phyloP scores from a whole-genome alignment of 306 rosid species.

The Citrullus colocynthis region DNA sequence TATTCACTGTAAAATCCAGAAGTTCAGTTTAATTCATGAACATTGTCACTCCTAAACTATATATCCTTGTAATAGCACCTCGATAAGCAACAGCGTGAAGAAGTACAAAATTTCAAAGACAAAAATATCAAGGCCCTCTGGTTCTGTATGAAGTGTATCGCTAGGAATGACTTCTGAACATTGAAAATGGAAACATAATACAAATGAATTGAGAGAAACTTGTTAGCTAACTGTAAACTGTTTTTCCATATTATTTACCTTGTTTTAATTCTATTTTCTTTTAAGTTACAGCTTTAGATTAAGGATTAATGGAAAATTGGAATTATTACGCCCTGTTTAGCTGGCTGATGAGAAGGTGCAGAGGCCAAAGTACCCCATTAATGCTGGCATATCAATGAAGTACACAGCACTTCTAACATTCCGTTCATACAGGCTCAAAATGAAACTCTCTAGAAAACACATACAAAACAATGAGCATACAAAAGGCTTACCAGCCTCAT shows the following conservation, averaged over 20 bases:
- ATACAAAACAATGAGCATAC: neutral
- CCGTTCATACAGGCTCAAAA: neutral
- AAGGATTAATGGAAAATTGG: too few relatives aligned
- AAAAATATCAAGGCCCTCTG: neutral
- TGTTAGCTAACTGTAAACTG: neutral
- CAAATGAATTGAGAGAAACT: neutral
- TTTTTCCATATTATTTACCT: neutral
- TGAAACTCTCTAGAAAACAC: neutral
- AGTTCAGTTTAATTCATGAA: neutral
- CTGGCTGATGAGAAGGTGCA: too few relatives aligned
- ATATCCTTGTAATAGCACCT: neutral
- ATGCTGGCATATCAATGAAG: too few relatives aligned
- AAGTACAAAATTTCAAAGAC: neutral
- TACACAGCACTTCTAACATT: neutral
- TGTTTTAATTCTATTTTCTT: neutral
- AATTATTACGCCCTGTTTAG: too few relatives aligned
- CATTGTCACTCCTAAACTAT: neutral
- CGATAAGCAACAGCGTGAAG: neutral
- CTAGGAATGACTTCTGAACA: neutral
- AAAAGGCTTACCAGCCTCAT: constrained; percentile 51
- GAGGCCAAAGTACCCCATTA: too few relatives aligned
- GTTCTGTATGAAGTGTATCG: neutral
- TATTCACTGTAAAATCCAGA: neutral
- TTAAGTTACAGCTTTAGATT: too few relatives aligned
- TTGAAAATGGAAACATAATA: neutral